phyloP scores from a whole-genome alignment of 2,329 filamentous ascomycete genomes.

The Ceratocystis cacaofunesta region DNA sequence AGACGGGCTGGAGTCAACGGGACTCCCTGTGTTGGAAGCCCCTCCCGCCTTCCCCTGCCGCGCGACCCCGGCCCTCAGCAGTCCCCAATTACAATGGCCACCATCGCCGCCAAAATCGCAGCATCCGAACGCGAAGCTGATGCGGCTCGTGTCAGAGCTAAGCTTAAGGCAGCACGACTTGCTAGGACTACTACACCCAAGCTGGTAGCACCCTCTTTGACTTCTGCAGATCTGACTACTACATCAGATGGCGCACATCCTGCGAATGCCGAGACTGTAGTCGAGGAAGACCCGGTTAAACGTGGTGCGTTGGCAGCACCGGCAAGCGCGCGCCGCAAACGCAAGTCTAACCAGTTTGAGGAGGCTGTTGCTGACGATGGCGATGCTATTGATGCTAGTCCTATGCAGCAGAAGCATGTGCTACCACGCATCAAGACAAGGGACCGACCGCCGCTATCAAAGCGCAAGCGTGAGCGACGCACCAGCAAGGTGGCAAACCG shows the following conservation, averaged over 20 bases:
- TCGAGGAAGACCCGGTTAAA: constrained; percentile 27
- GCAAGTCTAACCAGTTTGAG: constrained; percentile 15
- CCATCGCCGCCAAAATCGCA: constrained; percentile 47
- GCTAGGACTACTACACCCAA: constrained; percentile 19
- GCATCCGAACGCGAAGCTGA: constrained; percentile 50
- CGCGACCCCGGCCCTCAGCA: constrained; percentile 31
- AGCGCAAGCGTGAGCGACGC: constrained; percentile 38
- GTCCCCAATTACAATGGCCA: constrained; percentile 45
- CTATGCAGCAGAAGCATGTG: neutral
- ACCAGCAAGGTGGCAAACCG: constrained; percentile 43
- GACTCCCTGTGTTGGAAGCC: constrained; percentile 19
- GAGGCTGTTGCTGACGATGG: constrained; percentile 4
- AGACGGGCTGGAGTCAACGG: constrained; percentile 2
- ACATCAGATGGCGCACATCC: neutral
- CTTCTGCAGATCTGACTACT: neutral
- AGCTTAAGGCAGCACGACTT: constrained; percentile 39
- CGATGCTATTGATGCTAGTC: constrained; percentile 17
- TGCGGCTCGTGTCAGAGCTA: constrained; percentile 46
- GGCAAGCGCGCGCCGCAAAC: constrained; percentile 18
- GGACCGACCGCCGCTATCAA: constrained; percentile 22
- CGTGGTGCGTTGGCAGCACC: constrained; percentile 20
- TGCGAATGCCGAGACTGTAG: constrained; percentile 2
- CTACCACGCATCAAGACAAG: neutral
- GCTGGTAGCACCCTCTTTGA: neutral
- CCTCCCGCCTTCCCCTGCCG: constrained; percentile 26